Evolutionary conservation across 129 eudicot genomes (phyloP).

Genomic region (Chrysanthemum lavandulifolium): DNA sequence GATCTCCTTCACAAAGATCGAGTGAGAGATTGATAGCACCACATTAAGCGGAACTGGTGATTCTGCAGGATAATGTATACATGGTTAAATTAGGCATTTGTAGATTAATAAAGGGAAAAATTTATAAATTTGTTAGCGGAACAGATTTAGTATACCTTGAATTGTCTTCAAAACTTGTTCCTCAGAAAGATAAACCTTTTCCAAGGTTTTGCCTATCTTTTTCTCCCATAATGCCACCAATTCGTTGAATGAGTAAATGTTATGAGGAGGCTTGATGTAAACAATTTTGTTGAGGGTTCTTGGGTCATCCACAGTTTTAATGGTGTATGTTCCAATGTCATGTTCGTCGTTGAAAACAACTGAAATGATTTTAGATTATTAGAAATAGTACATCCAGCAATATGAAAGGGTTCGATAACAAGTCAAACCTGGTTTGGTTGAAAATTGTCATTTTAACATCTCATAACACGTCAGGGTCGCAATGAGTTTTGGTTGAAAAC

Average conservation of each 20-base stretch:
- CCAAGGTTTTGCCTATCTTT: slow-evolving; percentile 44
- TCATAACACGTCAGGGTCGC: too few relatives aligned
- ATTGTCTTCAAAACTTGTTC: slow-evolving; percentile 50
- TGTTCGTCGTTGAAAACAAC: slow-evolving; percentile 47
- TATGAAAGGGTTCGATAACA: too few relatives aligned
- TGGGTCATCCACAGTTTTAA: slow-evolving; percentile 49
- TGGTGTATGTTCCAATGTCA: slow-evolving; percentile 48
- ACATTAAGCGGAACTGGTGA: slow-evolving; percentile 39
- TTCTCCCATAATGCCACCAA: slow-evolving; percentile 55
- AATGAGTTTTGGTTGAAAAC: too few relatives aligned
- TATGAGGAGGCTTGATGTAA: slow-evolving; percentile 39
- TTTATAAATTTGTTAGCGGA: not conserved
- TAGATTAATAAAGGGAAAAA: not conserved
- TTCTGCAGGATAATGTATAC: slow-evolving; percentile 34
- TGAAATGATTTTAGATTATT: slow-evolving; percentile 9
- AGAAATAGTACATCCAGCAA: not conserved
- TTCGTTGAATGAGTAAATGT: slow-evolving; percentile 43
- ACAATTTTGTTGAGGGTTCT: slow-evolving; percentile 48
- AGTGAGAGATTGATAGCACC: slow-evolving; percentile 33
- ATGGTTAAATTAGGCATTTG: not conserved
- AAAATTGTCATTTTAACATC: too few relatives aligned
- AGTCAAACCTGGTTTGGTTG: too few relatives aligned
- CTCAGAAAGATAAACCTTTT: slow-evolving; percentile 37
- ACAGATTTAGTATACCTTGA: slow-evolving; percentile 27
- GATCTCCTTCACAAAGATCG: slow-evolving; percentile 59